A percentile compares a stretch with the other conserved stretches of the same genome.
Evolutionary conservation across 106 monocot genomes (phyloP).

Genomic region (Allium cepa): DNA sequence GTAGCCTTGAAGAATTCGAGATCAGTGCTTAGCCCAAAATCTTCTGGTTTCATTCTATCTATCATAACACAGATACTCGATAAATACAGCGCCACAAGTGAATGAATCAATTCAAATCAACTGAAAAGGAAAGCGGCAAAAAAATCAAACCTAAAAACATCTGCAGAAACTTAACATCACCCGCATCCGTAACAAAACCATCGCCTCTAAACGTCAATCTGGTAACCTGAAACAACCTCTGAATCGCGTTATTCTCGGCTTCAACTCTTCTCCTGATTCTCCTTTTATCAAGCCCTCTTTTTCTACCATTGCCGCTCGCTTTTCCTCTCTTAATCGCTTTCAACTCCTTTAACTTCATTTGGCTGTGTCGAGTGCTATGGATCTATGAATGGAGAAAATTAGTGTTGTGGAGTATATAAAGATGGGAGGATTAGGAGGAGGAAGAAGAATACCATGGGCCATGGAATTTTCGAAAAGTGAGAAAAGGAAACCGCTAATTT

Average conservation of each 20-base stretch:
- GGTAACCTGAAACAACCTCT: slow-evolving; percentile 57
- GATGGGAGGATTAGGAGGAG: not conserved
- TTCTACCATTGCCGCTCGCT: slow-evolving; percentile 5
- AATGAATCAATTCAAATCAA: not conserved
- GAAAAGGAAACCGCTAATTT: not conserved
- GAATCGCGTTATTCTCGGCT: slow-evolving; percentile 31
- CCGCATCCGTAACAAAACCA: slow-evolving; percentile 52
- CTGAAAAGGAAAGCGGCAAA: not conserved
- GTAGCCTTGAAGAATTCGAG: slow-evolving; percentile 48
- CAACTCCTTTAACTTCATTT: slow-evolving; percentile 11
- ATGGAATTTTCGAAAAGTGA: not conserved
- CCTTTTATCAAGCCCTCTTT: not conserved
- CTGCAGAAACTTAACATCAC: slow-evolving; percentile 37
- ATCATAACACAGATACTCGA: slow-evolving; percentile 1
- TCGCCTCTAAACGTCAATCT: slow-evolving; percentile 54
- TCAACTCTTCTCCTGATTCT: slow-evolving; percentile 22
- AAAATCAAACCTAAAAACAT: slow-evolving; percentile 42
- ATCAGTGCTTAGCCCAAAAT: slow-evolving; percentile 69
- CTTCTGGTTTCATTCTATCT: slow-evolving; percentile 77
- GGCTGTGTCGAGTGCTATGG: not conserved
- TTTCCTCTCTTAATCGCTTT: slow-evolving; percentile 3
- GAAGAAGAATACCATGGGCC: slow-evolving; percentile 12
- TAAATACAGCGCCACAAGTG: not conserved
- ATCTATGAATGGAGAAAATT: not conserved
- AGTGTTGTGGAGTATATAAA: not conserved